phyloP scores from a whole-genome alignment of 352 stramenopile species.

The Phytopythium aichiense region DNA sequence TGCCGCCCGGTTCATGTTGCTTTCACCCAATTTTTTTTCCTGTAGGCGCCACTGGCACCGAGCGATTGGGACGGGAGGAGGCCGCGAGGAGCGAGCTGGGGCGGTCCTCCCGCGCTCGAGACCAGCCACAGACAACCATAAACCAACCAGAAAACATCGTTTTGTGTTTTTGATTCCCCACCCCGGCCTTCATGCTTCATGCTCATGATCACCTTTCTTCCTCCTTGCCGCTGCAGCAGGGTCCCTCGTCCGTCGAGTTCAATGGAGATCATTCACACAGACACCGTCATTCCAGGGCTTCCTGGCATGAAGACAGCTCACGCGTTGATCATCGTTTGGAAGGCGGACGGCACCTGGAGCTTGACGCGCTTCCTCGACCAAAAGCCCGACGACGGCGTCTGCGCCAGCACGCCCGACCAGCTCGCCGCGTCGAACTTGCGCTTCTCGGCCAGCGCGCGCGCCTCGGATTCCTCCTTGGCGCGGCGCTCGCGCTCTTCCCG shows the following conservation, averaged over 20 bases:
- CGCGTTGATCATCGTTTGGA: slow-evolving; percentile 37
- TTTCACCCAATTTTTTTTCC: neutral
- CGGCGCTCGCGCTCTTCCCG: slow-evolving; percentile 62
- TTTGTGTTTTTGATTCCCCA: neutral
- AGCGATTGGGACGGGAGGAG: slow-evolving; percentile 1
- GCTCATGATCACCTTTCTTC: neutral
- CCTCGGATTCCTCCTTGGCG: slow-evolving; percentile 43
- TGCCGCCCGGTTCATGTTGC: neutral
- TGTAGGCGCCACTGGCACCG: neutral
- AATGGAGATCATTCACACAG: neutral
- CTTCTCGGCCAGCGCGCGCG: slow-evolving; percentile 32
- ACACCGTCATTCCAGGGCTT: neutral
- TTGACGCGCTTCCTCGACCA: slow-evolving; percentile 62
- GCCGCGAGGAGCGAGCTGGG: neutral
- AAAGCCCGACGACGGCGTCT: slow-evolving; percentile 23
- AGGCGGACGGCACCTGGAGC: slow-evolving; percentile 40
- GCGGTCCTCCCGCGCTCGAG: neutral
- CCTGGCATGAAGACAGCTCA: neutral
- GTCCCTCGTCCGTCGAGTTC: neutral
- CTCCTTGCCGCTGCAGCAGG: neutral
- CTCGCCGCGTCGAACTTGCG: slow-evolving; percentile 60
- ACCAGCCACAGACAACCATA: slow-evolving; percentile 1
- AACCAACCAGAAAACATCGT: slow-evolving; percentile 4
- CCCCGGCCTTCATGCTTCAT: neutral
- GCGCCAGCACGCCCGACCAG: slow-evolving; percentile 51